Conservation (phyloP, 257 asterid genomes). For the Capsicum rhomboideum region DNA sequence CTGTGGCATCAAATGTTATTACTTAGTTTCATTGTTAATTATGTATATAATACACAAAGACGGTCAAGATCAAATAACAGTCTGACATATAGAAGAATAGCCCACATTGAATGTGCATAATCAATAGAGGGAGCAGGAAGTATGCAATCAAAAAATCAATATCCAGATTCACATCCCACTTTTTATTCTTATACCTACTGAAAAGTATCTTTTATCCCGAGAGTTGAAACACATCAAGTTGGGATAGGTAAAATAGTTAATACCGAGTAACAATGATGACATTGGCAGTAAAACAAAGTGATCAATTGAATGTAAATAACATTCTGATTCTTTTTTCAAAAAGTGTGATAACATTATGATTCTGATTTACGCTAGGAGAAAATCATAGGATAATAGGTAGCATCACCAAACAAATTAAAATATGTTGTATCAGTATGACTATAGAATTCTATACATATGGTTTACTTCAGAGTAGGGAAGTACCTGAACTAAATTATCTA, state of each 20-base stretch:
- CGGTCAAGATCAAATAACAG: not conserved
- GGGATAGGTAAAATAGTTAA: not conserved
- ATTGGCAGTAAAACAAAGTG: no score
- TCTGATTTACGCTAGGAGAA: no score
- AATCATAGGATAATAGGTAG: no score
- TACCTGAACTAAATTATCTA: conserved; percentile 93
- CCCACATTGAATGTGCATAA: not conserved
- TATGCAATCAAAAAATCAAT: not conserved
- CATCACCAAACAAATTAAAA: no score
- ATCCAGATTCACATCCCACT: not conserved
- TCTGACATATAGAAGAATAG: not conserved
- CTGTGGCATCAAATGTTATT: conserved; percentile 26
- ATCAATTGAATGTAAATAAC: no score
- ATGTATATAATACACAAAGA: not conserved
- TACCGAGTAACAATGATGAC: not conserved
- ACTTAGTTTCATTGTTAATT: not conserved
- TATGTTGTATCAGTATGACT: no score
- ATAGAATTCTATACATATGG: no score
- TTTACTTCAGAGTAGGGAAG: no score
- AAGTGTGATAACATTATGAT: no score
- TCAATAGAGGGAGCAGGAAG: not conserved
- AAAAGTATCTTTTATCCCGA: not conserved
- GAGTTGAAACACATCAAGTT: not conserved
- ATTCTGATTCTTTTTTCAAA: no score
- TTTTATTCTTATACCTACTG: not conserved